A percentile compares a stretch with the other conserved stretches of the same genome.
phyloP scores from a whole-genome alignment of 805 yeast species.

The Kluyveromyces wickerhamii region DNA sequence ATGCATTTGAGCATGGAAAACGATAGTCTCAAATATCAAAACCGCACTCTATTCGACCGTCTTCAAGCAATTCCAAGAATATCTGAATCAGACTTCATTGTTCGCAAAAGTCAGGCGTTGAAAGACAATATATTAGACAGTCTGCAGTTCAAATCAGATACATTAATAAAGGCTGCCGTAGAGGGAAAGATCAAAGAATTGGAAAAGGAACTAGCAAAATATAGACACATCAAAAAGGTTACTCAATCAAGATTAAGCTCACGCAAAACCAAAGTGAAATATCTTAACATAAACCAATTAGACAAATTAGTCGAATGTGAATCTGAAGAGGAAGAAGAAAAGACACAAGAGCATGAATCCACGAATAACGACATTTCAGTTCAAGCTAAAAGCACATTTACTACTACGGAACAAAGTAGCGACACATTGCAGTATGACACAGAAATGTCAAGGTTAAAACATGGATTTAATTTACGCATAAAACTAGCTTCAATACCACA shows the following conservation, averaged over 20 bases:
- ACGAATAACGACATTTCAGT: neutral
- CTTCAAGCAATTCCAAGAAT: slow-evolving; percentile 3
- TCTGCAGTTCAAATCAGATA: slow-evolving; percentile 4
- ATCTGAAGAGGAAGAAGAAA: neutral
- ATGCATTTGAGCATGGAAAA: slow-evolving; percentile 4
- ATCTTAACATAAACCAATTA: slow-evolving; percentile 1
- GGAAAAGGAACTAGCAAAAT: slow-evolving; percentile 25
- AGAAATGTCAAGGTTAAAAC: slow-evolving; percentile 1
- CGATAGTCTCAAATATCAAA: slow-evolving; percentile 4
- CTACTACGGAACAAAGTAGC: slow-evolving; percentile 3
- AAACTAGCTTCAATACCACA: slow-evolving; percentile 3
- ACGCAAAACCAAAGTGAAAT: slow-evolving; percentile 2
- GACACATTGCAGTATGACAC: neutral
- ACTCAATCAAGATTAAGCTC: neutral
- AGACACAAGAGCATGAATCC: neutral
- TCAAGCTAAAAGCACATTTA: neutral
- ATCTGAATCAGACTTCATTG: neutral
- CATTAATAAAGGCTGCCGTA: slow-evolving; percentile 10
- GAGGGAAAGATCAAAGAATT: slow-evolving; percentile 22
- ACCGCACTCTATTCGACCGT: neutral
- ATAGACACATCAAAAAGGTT: slow-evolving; percentile 8
- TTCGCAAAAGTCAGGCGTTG: neutral
- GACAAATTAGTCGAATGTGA: neutral
- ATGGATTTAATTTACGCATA: slow-evolving; percentile 6
- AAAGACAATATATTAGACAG: neutral